Conservation (phyloP, 139 green algal genomes). For the Chlamydomonas sp. region DNA sequence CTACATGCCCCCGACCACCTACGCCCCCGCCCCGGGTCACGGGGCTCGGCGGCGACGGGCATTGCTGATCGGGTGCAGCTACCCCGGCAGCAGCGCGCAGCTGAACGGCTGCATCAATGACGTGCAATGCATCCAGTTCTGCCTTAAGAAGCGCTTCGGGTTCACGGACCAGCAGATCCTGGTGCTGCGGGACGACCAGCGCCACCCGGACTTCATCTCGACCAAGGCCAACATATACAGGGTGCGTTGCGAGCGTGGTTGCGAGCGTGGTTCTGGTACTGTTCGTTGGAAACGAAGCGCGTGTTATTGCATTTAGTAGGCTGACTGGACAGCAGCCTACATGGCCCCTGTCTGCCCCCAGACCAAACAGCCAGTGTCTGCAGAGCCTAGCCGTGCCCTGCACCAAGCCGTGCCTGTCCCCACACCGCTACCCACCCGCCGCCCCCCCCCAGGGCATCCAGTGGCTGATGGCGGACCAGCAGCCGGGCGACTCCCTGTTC, state of each 20-base stretch:
- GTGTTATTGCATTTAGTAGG: too few species aligned
- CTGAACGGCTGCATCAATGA: conserved; percentile 67
- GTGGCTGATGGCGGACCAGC: conserved; percentile 40
- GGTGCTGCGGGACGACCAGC: conserved; percentile 47
- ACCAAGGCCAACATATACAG: conserved; percentile 51
- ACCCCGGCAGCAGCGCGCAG: conserved; percentile 39
- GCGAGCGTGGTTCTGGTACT: background rate
- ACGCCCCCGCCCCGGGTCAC: conserved; percentile 9
- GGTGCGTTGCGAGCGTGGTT: background rate
- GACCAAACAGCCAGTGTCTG: too few species aligned
- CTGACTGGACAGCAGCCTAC: too few species aligned
- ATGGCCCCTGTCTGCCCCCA: too few species aligned
- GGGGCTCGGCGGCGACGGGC: conserved; percentile 43
- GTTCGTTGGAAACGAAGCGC: background rate
- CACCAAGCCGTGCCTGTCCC: background rate
- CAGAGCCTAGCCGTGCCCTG: too few species aligned
- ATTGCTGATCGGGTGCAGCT: conserved; percentile 59
- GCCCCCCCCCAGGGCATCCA: conserved; percentile 28
- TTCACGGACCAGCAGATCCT: conserved; percentile 47
- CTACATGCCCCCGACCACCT: conserved; percentile 26
- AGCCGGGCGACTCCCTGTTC: conserved; percentile 78
- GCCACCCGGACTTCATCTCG: conserved; percentile 29
- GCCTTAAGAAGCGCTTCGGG: conserved; percentile 50
- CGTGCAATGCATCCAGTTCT: conserved; percentile 43
- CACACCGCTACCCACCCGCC: background rate